phyloP scores from a whole-genome alignment of 805 yeast genomes.

The Metschnikowia aberdeeniae region DNA sequence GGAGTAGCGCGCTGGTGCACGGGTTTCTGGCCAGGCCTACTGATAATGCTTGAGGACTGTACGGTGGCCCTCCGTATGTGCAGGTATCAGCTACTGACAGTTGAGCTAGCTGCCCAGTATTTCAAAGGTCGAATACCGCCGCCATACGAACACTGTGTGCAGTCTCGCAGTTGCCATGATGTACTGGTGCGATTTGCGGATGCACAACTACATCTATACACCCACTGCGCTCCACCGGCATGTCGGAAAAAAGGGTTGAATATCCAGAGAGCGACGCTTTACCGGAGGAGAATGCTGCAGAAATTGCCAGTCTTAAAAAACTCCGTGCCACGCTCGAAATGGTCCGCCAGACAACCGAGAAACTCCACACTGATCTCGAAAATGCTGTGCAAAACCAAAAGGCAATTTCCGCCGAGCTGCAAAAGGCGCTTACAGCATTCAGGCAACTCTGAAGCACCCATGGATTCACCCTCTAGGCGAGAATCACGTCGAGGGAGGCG shows the following conservation, averaged over 20 bases:
- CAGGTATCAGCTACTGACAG: too few relatives aligned
- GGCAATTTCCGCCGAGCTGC: slow-evolving; percentile 9
- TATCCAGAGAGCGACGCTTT: too few relatives aligned
- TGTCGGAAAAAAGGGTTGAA: too few relatives aligned
- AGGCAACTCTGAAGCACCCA: background rate
- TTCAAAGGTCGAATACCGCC: too few relatives aligned
- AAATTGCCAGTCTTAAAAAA: slow-evolving; percentile 22
- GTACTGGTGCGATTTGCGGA: too few relatives aligned
- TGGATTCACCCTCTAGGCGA: background rate
- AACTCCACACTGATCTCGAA: slow-evolving; percentile 24
- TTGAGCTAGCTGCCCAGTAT: too few relatives aligned
- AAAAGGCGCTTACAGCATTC: background rate
- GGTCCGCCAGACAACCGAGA: slow-evolving; percentile 25
- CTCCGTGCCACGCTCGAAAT: slow-evolving; percentile 29
- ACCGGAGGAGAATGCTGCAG: background rate
- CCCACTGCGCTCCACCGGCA: too few relatives aligned
- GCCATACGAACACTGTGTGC: too few relatives aligned
- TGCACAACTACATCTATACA: too few relatives aligned
- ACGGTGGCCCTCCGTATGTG: too few relatives aligned
- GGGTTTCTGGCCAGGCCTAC: background rate
- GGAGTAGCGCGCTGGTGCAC: slow-evolving; percentile 1
- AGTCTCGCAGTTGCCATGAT: too few relatives aligned
- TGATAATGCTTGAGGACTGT: too few relatives aligned
- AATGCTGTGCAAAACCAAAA: slow-evolving; percentile 19
- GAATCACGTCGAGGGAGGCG: background rate